These are phyloP conservation scores for Hylodesmum podocarpum DNA, from an alignment of 306 rosid species.

Conservation along the genomic window DNA sequence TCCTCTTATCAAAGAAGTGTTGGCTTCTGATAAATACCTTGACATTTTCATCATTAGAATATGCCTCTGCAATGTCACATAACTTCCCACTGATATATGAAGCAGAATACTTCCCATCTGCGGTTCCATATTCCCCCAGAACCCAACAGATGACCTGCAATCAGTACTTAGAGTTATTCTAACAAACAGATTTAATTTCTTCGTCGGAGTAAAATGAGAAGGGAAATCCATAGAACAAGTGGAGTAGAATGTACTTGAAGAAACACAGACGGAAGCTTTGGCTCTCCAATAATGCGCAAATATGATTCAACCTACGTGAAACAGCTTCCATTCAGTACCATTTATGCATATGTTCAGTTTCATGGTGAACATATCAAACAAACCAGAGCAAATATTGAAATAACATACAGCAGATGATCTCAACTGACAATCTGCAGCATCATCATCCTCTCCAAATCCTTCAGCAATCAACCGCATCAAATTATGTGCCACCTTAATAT, in stretches of 20 bases:
- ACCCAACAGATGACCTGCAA: slow-evolving; percentile 99
- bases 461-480: slow-evolving; percentile 96
- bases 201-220: not conserved
- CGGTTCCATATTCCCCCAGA: slow-evolving; percentile 93
- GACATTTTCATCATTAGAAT: slow-evolving; percentile 85
- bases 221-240: slow-evolving; percentile 14
- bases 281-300: slow-evolving; percentile 79
- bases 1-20: not conserved
- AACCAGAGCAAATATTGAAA: slow-evolving; percentile 30
- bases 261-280: slow-evolving; percentile 90
- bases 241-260: slow-evolving; percentile 66
- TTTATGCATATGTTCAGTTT: not conserved
- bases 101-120: slow-evolving; percentile 82
- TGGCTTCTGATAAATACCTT: slow-evolving; percentile 57
- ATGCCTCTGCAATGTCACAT: slow-evolving; percentile 92
- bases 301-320: slow-evolving; percentile 83
- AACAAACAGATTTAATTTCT: slow-evolving; percentile 18
- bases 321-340: slow-evolving; percentile 17
- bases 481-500: slow-evolving; percentile 95
- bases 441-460: slow-evolving; percentile 95
- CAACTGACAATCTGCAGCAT: slow-evolving; percentile 76
- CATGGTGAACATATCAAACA: not conserved
- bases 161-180: slow-evolving; percentile 37
- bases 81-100: slow-evolving; percentile 83
- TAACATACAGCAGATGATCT: slow-evolving; percentile 95